Percentiles rank a stretch among this genome's conserved stretches.
These are phyloP conservation scores for Tritrichomonas musculus DNA, from an alignment of 208 protist species.

Conservation along the genomic window DNA sequence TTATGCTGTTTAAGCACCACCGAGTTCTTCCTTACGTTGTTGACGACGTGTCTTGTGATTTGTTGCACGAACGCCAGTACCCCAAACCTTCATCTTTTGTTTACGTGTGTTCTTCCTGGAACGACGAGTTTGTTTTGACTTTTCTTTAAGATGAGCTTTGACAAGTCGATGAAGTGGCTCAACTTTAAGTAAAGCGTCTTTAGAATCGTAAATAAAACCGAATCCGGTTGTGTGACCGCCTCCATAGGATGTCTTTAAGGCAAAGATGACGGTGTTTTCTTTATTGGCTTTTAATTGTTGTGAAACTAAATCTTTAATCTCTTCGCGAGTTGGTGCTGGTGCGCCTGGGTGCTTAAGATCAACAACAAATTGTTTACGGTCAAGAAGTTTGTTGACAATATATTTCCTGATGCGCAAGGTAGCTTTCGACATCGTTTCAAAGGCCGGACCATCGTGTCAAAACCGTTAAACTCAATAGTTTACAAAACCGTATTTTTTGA, in stretches of 20 bases:
- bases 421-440: constrained; percentile 32
- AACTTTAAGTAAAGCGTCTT: constrained; percentile 74
- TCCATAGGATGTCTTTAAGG: constrained; percentile 96
- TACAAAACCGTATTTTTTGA: too few species aligned
- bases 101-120: background rate
- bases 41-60: background rate
- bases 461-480: too few species aligned
- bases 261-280: constrained; percentile 75
- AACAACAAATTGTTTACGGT: constrained; percentile 95
- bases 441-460: too few species aligned
- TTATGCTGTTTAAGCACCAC: background rate
- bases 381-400: constrained; percentile 97
- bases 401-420: constrained; percentile 84
- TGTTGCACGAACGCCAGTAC: background rate
- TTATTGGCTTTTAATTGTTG: background rate
- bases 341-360: constrained; percentile 34
- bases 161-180: constrained; percentile 93
- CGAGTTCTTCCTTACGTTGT: constrained; percentile 14
- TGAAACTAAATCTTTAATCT: background rate
- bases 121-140: background rate
- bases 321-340: constrained; percentile 14
- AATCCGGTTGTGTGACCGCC: constrained; percentile 96
- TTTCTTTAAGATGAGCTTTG: constrained; percentile 28
- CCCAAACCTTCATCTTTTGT: constrained; percentile 21
- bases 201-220: constrained; percentile 96